Evolutionary conservation across 169 alveolate genomes (phyloP), one percentile per base, ranked within the genome.

Genomic region (Perkinsus marinus): DNA sequence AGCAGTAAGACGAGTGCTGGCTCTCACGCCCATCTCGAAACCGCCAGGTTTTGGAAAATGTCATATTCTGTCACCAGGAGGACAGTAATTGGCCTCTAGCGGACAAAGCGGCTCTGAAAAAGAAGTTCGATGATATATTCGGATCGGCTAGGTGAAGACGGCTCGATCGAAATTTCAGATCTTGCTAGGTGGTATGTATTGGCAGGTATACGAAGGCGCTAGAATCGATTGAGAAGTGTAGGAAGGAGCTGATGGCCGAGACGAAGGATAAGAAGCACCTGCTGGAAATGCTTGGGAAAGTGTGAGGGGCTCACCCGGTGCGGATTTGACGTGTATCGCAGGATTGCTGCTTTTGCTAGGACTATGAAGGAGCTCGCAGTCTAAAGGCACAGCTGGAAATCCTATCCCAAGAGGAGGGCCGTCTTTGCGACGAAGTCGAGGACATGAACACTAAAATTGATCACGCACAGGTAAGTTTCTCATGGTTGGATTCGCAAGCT

Each of bases 21-120:
- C 79, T 2, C 79, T 26, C 37, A 57, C 37, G 39, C 37, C 36
- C 37, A 39, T 39, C 92, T 57, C 68, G 68, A 10, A 91, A 37
- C 13, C 43, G 41, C 3, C 22, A 91, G 91, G 93, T 90, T 39
- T 7, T 91, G 39, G 93, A 91, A 17, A 91, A 68, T 39, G 93
- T 91, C 34, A 95, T 97, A n/a, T 98, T 98, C 94, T 98, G 99
- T 92, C 99, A 98, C 94, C 99, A 98, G 93, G 99, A 98, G 93
- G 99, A 98, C 91, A 97, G 97, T 68, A 95, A 96, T 90, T 98
- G 99, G 99, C 99, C 99, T 36, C 95, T 98, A 93, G 96, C 97
- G 91, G 99, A 98, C 39, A 94, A 96, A 43, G 94, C 97, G 79
- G 91, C 97, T 92, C 96, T 98, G 69, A 98, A 98, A 95, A 97